A percentile compares a stretch with the other conserved stretches of the same genome.
phyloP scores from a whole-genome alignment of 768 basidiomycete species.

The Tylopilus rubrobrunneus region DNA sequence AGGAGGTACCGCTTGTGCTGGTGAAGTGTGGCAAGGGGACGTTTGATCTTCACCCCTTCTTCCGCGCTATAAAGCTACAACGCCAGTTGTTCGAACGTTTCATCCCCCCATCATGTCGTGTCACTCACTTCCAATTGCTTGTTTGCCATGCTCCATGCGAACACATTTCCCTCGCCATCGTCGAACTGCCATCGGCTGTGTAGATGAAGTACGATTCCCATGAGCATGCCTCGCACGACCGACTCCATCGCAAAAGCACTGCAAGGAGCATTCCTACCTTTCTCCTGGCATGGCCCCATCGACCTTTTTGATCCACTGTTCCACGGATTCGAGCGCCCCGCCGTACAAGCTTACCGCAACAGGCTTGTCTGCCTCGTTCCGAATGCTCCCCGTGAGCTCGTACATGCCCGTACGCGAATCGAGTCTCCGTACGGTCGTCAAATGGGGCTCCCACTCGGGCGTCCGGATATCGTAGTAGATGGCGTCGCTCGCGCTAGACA shows the following conservation, averaged over 20 bases:
- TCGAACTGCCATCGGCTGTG: slow-evolving; percentile 23
- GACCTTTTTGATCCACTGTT: slow-evolving; percentile 30
- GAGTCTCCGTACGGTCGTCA: slow-evolving; percentile 34
- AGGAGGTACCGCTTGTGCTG: slow-evolving; percentile 32
- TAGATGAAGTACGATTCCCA: not conserved
- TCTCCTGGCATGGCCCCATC: slow-evolving; percentile 11
- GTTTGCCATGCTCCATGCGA: slow-evolving; percentile 16
- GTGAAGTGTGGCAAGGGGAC: slow-evolving; percentile 34
- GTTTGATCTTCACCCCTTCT: slow-evolving; percentile 22
- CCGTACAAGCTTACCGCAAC: slow-evolving; percentile 30
- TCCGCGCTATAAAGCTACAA: slow-evolving; percentile 27
- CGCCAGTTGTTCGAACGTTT: not conserved
- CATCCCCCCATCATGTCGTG: not conserved
- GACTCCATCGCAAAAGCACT: not conserved
- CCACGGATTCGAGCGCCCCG: slow-evolving; percentile 22
- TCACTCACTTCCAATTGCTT: slow-evolving; percentile 11
- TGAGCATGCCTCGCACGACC: not conserved
- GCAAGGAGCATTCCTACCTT: slow-evolving; percentile 5
- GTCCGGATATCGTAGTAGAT: slow-evolving; percentile 41
- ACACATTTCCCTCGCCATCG: slow-evolving; percentile 21
- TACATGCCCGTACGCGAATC: slow-evolving; percentile 29
- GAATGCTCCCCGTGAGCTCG: slow-evolving; percentile 30
- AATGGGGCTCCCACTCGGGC: slow-evolving; percentile 33
- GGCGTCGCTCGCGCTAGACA: slow-evolving; percentile 35
- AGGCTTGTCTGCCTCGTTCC: slow-evolving; percentile 29